Conservation (phyloP, 108 stramenopile genomes). For the Skeletonema costatum region DNA sequence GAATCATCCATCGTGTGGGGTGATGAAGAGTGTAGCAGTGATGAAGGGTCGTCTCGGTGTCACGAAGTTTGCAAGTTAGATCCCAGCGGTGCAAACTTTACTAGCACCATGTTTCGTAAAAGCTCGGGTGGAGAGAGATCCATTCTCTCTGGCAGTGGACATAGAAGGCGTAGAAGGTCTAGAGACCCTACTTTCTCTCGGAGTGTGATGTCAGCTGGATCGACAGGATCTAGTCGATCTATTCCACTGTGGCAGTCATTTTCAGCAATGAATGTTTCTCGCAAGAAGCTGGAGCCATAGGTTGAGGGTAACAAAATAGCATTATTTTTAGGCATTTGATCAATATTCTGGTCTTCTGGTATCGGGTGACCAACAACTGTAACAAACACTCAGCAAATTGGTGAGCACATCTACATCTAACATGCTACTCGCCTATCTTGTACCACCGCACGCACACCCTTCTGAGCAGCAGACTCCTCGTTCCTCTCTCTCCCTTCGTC, state of each 20-base stretch:
- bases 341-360: too few species aligned
- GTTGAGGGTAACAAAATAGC: not conserved
- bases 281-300: slow-evolving; percentile 1
- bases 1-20: slow-evolving; percentile 2
- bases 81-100: not conserved
- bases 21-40: not conserved
- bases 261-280: not conserved
- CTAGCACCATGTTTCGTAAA: not conserved
- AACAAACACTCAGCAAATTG: too few species aligned
- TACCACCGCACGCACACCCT: too few species aligned
- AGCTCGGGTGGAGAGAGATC: not conserved
- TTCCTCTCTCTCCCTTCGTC: too few species aligned
- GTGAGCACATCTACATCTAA: too few species aligned
- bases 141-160: not conserved
- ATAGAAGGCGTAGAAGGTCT: not conserved
- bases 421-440: too few species aligned
- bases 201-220: not conserved
- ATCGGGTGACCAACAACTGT: too few species aligned
- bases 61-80: not conserved
- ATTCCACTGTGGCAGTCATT: not conserved
- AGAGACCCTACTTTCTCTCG: not conserved
- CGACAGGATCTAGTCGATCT: not conserved
- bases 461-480: too few species aligned
- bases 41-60: not conserved
- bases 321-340: too few species aligned